Evolutionary conservation across 2,329 filamentous ascomycete species (phyloP), one percentile per base, ranked within the genome.

Genomic region (Alternaria hordeiaustralica): DNA sequence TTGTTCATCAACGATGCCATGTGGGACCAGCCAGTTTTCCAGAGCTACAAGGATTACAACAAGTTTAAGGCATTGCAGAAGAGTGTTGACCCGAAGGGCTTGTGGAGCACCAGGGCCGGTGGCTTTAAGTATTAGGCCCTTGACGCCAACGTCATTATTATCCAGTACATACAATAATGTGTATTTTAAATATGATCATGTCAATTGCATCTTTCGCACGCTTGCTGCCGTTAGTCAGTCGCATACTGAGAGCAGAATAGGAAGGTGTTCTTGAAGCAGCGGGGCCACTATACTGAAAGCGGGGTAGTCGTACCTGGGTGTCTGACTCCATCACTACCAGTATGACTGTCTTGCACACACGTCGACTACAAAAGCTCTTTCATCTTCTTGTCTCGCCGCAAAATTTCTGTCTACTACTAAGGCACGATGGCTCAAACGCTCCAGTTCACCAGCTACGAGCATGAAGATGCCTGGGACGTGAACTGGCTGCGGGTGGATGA

Each of bases 391-490:
- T 36, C 11, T 18, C 9, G 28, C n/a, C 9, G 36, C 21, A 10
- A 5, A 56, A 11, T 25, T 56, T 1, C 2, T 33, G 36, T 20
- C 41, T 45, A 56, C 28, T 5, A 56, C 9, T 12, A 12, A 8
- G 4, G 7, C 43, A 44, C 6, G 30, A 73, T 73, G 71, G 41
- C 59, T 21, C 64, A 68, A 60, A 33, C 59, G 53, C 55, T 56
- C 5, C 58, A 70, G 51, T 47, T 65, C 20, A 62, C 54, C 49
- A 76, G 73, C 46, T 78, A 81, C 64, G 64, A 66, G 8, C 79
- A 81, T 50, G 67, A 70, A 4, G 74, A 78, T 44, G 70, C 79
- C 15, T 81, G 79, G 65, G 75, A 80, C 51, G 41, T 59, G 21
- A 73, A 77, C 12, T 73, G 68, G 58, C 67, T 82, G 15, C 51